Percentiles rank a stretch among this genome's conserved stretches.
Conservation (phyloP, 1,284 basidiomycete genomes). For the Austropuccinia psidii region DNA sequence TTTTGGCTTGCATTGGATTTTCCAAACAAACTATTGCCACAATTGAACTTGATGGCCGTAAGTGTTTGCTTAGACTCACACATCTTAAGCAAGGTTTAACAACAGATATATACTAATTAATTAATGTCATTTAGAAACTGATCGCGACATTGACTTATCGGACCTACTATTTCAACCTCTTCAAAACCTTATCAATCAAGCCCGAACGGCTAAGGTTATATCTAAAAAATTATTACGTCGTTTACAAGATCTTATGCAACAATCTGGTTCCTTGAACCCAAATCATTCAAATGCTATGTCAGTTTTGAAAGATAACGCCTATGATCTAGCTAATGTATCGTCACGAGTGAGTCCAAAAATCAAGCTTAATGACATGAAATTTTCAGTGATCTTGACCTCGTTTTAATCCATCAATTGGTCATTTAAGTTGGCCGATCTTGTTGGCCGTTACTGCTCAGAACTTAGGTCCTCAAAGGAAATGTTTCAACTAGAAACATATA, state of each 20-base stretch:
- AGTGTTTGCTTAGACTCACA: conserved; percentile 39
- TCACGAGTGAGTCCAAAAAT: conserved; percentile 8
- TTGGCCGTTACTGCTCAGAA: conserved; percentile 68
- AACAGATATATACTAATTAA: conserved; percentile 21
- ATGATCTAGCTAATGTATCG: conserved; percentile 29
- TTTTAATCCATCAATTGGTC: background rate
- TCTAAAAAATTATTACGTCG: conserved; percentile 73
- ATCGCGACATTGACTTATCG: conserved; percentile 64
- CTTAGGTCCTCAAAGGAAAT: conserved; percentile 65
- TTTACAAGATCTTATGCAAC: conserved; percentile 66
- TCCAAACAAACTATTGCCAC: conserved; percentile 72
- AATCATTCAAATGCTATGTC: conserved; percentile 35
- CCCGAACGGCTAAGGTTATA: conserved; percentile 63
- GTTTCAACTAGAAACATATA: conserved; percentile 64
- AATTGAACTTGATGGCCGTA: conserved; percentile 68
- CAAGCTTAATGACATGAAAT: background rate
- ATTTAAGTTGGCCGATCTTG: conserved; percentile 69
- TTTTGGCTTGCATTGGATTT: conserved; percentile 77
- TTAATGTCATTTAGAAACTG: conserved; percentile 37
- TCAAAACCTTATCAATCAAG: conserved; percentile 69
- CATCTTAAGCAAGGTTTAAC: background rate
- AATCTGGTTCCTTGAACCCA: conserved; percentile 49
- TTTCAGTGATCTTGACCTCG: background rate
- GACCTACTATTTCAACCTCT: conserved; percentile 68
- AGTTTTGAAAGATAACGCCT: conserved; percentile 34